Conservation (phyloP, 2,329 filamentous ascomycete species). For the Colletotrichum sidae region DNA sequence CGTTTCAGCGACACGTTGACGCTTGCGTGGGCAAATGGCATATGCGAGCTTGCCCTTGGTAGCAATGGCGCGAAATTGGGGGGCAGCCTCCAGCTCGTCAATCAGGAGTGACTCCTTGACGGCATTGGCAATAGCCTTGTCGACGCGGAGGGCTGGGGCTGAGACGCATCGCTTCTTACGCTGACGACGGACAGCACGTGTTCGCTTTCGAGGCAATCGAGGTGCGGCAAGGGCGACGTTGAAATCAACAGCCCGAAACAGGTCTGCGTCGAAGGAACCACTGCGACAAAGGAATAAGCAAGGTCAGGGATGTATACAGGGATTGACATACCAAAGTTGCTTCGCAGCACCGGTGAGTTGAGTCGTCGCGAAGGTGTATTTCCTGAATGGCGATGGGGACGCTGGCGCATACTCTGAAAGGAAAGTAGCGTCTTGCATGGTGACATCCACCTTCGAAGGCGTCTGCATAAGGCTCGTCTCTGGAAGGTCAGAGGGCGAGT, state of each 20-base stretch:
- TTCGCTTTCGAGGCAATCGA: constrained; percentile 7
- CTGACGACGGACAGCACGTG: constrained; percentile 2
- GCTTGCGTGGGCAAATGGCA: constrained; percentile 28
- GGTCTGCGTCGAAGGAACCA: constrained; percentile 17
- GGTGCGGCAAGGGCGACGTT: not conserved
- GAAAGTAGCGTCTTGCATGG: constrained; percentile 31
- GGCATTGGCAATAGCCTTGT: constrained; percentile 16
- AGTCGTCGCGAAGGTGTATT: not conserved
- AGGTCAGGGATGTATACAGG: not conserved
- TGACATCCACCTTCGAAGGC: constrained; percentile 21
- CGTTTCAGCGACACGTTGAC: constrained; percentile 6
- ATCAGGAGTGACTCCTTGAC: constrained; percentile 13
- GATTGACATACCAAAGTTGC: constrained; percentile 4
- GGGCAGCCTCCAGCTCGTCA: constrained; percentile 29
- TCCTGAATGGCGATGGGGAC: not conserved
- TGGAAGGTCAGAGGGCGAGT: constrained; percentile 9
- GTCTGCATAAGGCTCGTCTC: constrained; percentile 7
- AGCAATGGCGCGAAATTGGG: constrained; percentile 19
- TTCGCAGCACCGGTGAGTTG: constrained; percentile 12
- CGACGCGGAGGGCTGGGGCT: constrained; percentile 4
- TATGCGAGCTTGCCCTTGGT: constrained; percentile 21
- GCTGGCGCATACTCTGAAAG: constrained; percentile 21
- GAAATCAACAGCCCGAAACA: constrained; percentile 1
- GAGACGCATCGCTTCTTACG: constrained; percentile 1
- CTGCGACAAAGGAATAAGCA: constrained; percentile 16